Evolutionary conservation across 805 yeast genomes (phyloP).

Genomic region (Candida coquimbonensis): DNA sequence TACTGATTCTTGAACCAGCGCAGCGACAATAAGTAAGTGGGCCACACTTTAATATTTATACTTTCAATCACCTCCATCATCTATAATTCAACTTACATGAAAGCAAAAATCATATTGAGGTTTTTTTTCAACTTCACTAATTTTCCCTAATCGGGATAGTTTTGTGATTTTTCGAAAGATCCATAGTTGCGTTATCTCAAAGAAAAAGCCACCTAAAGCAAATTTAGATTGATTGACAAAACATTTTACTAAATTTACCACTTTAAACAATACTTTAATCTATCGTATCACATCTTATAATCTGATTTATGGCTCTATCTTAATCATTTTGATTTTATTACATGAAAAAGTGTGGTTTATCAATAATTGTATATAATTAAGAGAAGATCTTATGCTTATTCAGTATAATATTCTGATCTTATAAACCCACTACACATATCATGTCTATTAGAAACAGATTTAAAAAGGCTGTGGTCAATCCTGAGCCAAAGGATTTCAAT

Average conservation of each 20-base stretch:
- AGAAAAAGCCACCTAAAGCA: no score
- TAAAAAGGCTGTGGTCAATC: neutral
- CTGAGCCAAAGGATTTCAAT: neutral
- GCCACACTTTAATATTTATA: no score
- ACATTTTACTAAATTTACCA: no score
- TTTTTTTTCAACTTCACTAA: neutral
- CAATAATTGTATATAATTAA: neutral
- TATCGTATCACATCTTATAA: no score
- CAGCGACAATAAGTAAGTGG: no score
- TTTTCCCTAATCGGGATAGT: neutral
- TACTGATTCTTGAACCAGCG: no score
- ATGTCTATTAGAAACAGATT: neutral
- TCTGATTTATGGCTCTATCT: no score
- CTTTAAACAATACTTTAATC: neutral
- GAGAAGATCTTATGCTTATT: neutral
- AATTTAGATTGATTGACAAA: no score
- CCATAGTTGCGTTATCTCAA: no score
- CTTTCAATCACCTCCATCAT: no score
- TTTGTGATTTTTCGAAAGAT: neutral
- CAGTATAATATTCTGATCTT: neutral
- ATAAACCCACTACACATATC: neutral
- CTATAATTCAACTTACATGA: no score
- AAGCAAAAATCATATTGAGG: no score
- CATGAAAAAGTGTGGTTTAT: neutral
- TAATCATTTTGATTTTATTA: neutral